Conservation (phyloP, 2,329 filamentous ascomycete genomes). For the Ophiostoma novo-ulmi region DNA sequence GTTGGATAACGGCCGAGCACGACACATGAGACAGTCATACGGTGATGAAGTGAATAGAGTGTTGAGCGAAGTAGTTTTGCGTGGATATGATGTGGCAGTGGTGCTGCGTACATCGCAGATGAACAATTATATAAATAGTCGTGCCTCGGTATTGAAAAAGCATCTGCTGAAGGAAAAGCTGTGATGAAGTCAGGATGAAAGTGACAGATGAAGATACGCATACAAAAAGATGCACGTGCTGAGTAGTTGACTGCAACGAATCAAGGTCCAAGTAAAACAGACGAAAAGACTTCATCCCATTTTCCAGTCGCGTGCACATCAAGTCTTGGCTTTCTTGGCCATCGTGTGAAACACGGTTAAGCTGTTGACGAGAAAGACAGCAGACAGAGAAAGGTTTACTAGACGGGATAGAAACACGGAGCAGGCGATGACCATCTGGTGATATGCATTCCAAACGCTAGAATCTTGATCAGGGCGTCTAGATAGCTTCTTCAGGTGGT, state of each 20-base stretch:
- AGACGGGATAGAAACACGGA: not conserved
- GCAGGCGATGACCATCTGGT: not conserved
- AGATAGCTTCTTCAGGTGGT: not conserved
- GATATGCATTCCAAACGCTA: not conserved
- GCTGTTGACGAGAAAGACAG: too few species aligned
- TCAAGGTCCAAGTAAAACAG: not conserved
- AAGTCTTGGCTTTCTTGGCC: conserved; percentile 5
- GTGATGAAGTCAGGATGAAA: not conserved
- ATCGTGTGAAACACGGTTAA: not conserved
- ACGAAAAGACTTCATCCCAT: not conserved
- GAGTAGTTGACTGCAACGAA: not conserved
- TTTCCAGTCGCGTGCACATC: not conserved
- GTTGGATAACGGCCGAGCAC: not conserved
- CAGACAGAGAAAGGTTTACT: not conserved
- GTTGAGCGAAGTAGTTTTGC: not conserved
- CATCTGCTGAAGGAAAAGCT: too few species aligned
- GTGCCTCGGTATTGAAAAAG: too few species aligned
- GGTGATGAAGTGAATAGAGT: not conserved
- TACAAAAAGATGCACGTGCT: not conserved
- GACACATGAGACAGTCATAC: not conserved
- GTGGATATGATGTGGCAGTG: not conserved
- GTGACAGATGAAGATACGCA: not conserved
- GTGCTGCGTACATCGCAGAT: too few species aligned
- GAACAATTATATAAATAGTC: too few species aligned
- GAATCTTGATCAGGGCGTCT: not conserved